Percentiles rank a stretch among this genome's conserved stretches.
These are phyloP conservation scores for Solanum medicagineum DNA, from an alignment of 257 asterid species.

Conservation along the genomic window DNA sequence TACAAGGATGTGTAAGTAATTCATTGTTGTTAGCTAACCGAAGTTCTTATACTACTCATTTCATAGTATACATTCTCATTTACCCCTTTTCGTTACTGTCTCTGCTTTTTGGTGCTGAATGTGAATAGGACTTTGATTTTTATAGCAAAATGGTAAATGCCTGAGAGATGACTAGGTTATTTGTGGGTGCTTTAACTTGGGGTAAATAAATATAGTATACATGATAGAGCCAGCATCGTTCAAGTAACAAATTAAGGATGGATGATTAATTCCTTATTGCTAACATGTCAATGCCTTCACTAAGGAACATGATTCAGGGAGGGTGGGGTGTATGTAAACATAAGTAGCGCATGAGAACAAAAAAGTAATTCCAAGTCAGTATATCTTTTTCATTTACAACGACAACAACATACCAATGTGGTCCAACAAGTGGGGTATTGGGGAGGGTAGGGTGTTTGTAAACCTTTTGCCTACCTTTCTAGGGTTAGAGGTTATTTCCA, in stretches of 20 bases:
- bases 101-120: neutral
- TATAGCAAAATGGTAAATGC: neutral
- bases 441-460: neutral
- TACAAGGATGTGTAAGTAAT: conserved; percentile 72
- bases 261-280: neutral
- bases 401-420: neutral
- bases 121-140: neutral
- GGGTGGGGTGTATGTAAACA: neutral
- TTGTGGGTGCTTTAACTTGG: neutral
- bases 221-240: neutral
- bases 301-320: neutral
- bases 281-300: neutral
- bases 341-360: neutral
- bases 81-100: neutral
- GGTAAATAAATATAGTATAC: neutral
- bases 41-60: neutral
- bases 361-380: neutral
- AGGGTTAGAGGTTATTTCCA: neutral
- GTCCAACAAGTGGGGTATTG: neutral
- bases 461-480: neutral
- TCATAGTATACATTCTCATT: neutral
- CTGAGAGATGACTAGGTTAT: neutral
- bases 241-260: neutral
- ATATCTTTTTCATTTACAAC: neutral
- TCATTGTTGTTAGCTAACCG: neutral